Evolutionary conservation across 2,329 filamentous ascomycete species (phyloP).

Genomic region (Sclerotinia glacialis): DNA sequence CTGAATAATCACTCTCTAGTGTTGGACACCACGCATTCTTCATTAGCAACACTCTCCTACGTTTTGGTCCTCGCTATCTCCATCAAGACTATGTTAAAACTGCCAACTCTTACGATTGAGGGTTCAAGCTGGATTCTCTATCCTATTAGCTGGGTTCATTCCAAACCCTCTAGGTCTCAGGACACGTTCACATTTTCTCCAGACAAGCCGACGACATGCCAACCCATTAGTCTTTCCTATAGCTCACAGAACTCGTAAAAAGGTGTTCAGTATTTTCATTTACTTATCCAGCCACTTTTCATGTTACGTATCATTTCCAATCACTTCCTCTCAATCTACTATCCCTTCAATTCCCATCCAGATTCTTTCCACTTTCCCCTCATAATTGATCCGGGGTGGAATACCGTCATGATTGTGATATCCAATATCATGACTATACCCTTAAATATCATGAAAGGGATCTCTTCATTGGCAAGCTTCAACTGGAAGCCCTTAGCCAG

Average conservation of each 20-base stretch:
- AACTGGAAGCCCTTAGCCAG: constrained; percentile 53
- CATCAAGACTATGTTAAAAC: too few relatives aligned
- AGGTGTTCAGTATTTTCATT: too few relatives aligned
- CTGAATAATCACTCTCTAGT: not conserved
- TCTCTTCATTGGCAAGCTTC: constrained; percentile 47
- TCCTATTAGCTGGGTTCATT: not conserved
- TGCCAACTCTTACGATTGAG: not conserved
- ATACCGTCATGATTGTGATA: constrained; percentile 35
- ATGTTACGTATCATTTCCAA: not conserved
- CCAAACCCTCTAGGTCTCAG: not conserved
- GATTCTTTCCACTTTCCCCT: not conserved
- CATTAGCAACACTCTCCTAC: not conserved
- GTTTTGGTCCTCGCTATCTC: not conserved
- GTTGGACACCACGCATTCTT: not conserved
- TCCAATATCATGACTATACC: constrained; percentile 41
- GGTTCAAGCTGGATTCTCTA: not conserved
- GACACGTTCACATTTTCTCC: not conserved
- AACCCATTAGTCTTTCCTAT: not conserved
- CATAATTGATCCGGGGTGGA: constrained; percentile 36
- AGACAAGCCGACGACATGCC: not conserved
- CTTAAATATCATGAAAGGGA: constrained; percentile 47
- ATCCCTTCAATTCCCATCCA: not conserved
- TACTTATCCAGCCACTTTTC: not conserved
- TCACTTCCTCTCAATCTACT: not conserved
- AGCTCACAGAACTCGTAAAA: too few relatives aligned